A percentile compares a stretch with the other conserved stretches of the same genome.
Evolutionary conservation across 106 monocot species (phyloP).

Genomic region (Dendrobium huoshanense): DNA sequence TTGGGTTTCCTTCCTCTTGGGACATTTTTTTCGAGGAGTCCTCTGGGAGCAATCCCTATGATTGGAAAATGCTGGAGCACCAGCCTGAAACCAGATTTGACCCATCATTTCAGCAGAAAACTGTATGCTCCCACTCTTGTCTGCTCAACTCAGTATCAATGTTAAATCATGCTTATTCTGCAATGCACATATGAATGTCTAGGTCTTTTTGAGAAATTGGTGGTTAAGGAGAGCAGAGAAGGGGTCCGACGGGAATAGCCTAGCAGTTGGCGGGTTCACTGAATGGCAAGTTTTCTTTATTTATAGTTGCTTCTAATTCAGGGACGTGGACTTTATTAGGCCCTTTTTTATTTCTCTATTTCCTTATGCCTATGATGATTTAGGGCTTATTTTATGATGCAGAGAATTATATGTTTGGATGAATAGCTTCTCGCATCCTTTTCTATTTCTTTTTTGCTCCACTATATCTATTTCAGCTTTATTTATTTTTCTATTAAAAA

Average conservation of each 20-base stretch:
- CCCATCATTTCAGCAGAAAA: background rate
- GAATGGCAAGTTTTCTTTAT: slow-evolving; percentile 1
- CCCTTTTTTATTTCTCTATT: background rate
- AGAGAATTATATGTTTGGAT: too few relatives aligned
- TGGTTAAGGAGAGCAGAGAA: slow-evolving; percentile 4
- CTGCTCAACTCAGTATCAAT: background rate
- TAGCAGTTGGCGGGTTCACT: slow-evolving; percentile 4
- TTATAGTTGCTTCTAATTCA: background rate
- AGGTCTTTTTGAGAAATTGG: slow-evolving; percentile 4
- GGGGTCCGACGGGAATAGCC: background rate
- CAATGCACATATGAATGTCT: background rate
- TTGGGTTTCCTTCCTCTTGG: slow-evolving; percentile 5
- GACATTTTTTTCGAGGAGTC: background rate
- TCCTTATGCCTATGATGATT: background rate
- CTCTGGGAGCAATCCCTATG: background rate
- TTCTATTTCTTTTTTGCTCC: too few relatives aligned
- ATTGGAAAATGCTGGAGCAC: background rate
- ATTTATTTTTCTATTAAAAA: too few relatives aligned
- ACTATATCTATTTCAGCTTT: too few relatives aligned
- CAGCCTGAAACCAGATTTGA: background rate
- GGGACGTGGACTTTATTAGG: background rate
- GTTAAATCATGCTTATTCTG: background rate
- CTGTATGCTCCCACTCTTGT: background rate
- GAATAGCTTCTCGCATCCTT: too few relatives aligned
- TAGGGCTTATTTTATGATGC: background rate